Evolutionary conservation across 371 early-diverging fungal species (phyloP), one percentile per base, ranked within the genome.

Genomic region (Syncephalastrum sp.): DNA sequence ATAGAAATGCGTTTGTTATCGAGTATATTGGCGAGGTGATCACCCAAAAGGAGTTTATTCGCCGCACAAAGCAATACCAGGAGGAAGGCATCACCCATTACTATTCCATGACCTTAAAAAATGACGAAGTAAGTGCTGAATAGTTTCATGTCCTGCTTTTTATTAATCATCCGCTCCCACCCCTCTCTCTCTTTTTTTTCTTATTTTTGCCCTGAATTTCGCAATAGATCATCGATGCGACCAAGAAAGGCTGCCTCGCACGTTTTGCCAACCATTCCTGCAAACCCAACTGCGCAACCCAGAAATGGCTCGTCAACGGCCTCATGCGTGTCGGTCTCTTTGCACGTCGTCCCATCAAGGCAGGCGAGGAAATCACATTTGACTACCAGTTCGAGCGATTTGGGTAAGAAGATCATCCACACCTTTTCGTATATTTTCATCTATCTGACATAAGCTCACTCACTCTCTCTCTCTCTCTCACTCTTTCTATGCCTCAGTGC

Each of bases 11-110:
- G 3, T 95, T 97, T 65, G 86, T 98, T 51, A 90, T 94, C 77
- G 97, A 98, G 70, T 98, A 98, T 71, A 84, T 89, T 60, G 98
- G 98, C 17, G 98, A 98, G 67, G 91, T 97, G 4, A 82, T 98
- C 17, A 70, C 93, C 3, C 67, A 82, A 19, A 49, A 68, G 21
- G 84, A 84, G 59, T 96, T 96, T 64, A 63, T 84, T 48, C 85
- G 88, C 61, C 79, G 98, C 7, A 86, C 90, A 7, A 78, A 78
- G 43, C 85, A 88, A 47, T 95, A 96, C 61, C 83, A 82, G 47
- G 64, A 85, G 38, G 79, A 84, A 42, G 92, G 93, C 42, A 71
- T 83, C n/a, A 76, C 83, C 64, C 97, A 98, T 68, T 96, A 95
- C 67, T 98, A 98, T 65, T 97, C 95, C 72, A 97, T 97, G 97